A percentile compares a stretch with the other conserved stretches of the same genome.
phyloP scores from a whole-genome alignment of 1,284 basidiomycete genomes.

The Ganoderma meredithae region DNA sequence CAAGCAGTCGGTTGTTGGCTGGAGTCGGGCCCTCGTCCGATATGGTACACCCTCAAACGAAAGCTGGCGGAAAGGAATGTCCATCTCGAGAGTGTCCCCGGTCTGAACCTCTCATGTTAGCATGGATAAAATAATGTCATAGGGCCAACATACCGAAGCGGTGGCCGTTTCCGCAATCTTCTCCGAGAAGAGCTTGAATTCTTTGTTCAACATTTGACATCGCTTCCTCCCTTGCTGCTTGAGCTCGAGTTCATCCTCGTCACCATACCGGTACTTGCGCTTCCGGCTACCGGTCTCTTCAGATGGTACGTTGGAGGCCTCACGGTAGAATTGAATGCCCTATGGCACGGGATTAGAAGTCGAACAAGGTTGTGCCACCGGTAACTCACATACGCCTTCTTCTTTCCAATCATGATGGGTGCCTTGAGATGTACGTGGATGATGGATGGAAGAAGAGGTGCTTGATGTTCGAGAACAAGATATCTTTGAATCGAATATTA shows the following conservation, averaged over 20 bases:
- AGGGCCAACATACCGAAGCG: slow-evolving; percentile 58
- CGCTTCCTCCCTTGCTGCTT: slow-evolving; percentile 97
- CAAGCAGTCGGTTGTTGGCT: slow-evolving; percentile 97
- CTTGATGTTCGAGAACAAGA: slow-evolving; percentile 97
- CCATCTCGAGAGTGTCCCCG: slow-evolving; percentile 90
- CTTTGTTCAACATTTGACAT: slow-evolving; percentile 90
- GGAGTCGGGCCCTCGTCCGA: slow-evolving; percentile 92
- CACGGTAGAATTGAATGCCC: slow-evolving; percentile 99
- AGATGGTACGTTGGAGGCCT: slow-evolving; percentile 97
- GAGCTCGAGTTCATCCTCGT: slow-evolving; percentile 99
- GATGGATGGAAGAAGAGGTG: slow-evolving; percentile 98
- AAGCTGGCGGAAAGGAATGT: slow-evolving; percentile 97
- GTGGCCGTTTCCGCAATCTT: slow-evolving; percentile 90
- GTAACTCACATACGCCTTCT: slow-evolving; percentile 85
- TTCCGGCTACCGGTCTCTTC: slow-evolving; percentile 99
- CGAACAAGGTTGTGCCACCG: not conserved
- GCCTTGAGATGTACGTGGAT: slow-evolving; percentile 94
- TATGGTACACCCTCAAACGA: slow-evolving; percentile 98
- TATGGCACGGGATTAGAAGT: slow-evolving; percentile 40
- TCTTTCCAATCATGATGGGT: slow-evolving; percentile 99
- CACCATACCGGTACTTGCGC: slow-evolving; percentile 95
- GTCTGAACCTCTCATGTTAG: slow-evolving; percentile 48
- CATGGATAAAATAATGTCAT: slow-evolving; percentile 11
- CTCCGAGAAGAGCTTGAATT: slow-evolving; percentile 95
- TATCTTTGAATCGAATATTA: slow-evolving; percentile 57